Base-by-base conservation (phyloP, 768 basidiomycete genomes). In the Termitomyces heimii region DNA sequence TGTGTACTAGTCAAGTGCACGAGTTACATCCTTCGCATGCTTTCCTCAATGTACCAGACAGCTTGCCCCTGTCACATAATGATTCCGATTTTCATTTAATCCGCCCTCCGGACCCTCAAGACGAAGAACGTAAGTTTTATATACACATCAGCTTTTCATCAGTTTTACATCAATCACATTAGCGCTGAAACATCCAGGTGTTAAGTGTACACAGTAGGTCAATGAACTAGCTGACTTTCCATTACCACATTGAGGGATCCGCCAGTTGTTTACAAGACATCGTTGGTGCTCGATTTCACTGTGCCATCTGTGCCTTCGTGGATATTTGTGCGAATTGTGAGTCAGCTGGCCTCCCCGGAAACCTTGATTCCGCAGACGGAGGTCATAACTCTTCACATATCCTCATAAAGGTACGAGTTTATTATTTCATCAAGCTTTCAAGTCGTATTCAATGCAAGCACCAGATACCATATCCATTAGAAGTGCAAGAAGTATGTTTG, bases 251-350 rank as follows among this genome's bases (percentile, higher is more conserved):
- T 29, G 20, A 35, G 40, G n/a, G 35, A 52, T 56, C 37, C 8
- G 34, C 26, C 45, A 94, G 94, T 63, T 98, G 94, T 67, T 73
- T 89, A 57, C 84, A 87, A 62, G 92, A 94, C 62, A 95, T 98
- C 60, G 81, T 95, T 26, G 95, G 95, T 18, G 92, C 94, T 16
- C 82, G 92, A 4, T 97, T 94, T 71, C 95, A 94, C 65, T 98
- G 95, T 65, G 90, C 91, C 10, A 84, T 92, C 22, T 98, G 95
- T 67, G 83, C 88, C 40, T 82, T 84, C 8, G 80, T 92, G 40
- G 91, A 94, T 64, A 92, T 94, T 34, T 94, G 92, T 63, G 81
- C 87, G 18, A 90, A 92, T 62, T 94, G 92, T 67, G 92, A 94
- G 68, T 86, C 88, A 12, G 90, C 87, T 28, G 92, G 92, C 29